These are phyloP conservation scores for Thelonectria blattea DNA, from an alignment of 2,329 filamentous ascomycete genomes.

Conservation along the genomic window DNA sequence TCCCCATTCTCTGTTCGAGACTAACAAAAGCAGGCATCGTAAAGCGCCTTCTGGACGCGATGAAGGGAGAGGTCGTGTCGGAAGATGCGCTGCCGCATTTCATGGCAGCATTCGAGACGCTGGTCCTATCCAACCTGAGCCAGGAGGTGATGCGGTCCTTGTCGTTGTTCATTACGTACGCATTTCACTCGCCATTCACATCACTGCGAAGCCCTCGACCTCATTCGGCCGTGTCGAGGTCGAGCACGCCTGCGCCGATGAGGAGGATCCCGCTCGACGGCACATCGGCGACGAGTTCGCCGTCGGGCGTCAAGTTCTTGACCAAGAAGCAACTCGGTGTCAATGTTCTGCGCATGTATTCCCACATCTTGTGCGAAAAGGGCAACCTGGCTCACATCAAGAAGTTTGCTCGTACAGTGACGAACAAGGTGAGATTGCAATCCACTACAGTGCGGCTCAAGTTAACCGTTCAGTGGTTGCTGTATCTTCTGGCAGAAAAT, in stretches of 20 bases:
- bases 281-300: constrained; percentile 39
- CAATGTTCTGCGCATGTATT: constrained; percentile 78
- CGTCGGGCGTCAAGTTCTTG: constrained; percentile 46
- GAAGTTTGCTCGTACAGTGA: constrained; percentile 92
- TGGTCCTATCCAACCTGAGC: constrained; percentile 81
- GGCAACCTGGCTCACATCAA: constrained; percentile 72
- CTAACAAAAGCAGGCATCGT: constrained; percentile 70
- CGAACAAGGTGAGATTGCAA: constrained; percentile 74
- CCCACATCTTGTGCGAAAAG: constrained; percentile 77
- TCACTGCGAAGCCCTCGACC: constrained; percentile 60
- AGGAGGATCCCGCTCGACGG: constrained; percentile 48
- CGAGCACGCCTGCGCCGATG: constrained; percentile 48
- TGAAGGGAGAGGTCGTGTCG: constrained; percentile 83
- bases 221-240: constrained; percentile 46
- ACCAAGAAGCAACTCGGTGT: constrained; percentile 75
- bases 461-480: constrained; percentile 70
- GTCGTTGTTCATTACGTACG: constrained; percentile 91
- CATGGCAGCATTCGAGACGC: constrained; percentile 76
- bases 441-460: too few species aligned
- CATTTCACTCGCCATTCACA: constrained; percentile 68
- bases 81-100: constrained; percentile 77
- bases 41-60: constrained; percentile 85
- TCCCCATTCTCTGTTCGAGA: neutral
- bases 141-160: constrained; percentile 85
- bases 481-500: constrained; percentile 88